Evolutionary conservation across 805 yeast genomes (phyloP).

Genomic region (Metschnikowia henanensis): DNA sequence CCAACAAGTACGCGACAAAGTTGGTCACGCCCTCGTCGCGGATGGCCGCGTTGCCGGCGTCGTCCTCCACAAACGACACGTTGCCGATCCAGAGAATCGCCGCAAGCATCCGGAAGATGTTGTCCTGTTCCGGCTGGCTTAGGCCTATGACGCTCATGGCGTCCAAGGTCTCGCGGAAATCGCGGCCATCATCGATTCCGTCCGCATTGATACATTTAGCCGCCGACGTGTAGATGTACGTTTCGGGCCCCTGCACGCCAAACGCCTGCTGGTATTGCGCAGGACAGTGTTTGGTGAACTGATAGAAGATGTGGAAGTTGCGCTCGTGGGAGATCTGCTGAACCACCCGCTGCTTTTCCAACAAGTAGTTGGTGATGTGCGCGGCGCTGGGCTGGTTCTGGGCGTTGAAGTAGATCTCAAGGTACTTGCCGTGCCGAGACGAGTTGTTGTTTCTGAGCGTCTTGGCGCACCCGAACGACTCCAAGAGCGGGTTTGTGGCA

Average conservation of each 20-base stretch:
- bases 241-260: slow-evolving; percentile 94
- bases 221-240: slow-evolving; percentile 84
- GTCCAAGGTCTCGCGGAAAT: slow-evolving; percentile 73
- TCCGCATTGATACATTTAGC: slow-evolving; percentile 85
- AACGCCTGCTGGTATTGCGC: slow-evolving; percentile 77
- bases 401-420: slow-evolving; percentile 84
- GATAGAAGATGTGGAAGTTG: slow-evolving; percentile 96
- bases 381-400: slow-evolving; percentile 87
- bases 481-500: slow-evolving; percentile 92
- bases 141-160: slow-evolving; percentile 93
- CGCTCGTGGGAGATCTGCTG: slow-evolving; percentile 90
- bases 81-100: slow-evolving; percentile 95
- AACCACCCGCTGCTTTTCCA: slow-evolving; percentile 97
- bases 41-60: slow-evolving; percentile 79
- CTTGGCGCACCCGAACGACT: slow-evolving; percentile 92
- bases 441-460: slow-evolving; percentile 87
- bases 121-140: slow-evolving; percentile 80
- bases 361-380: slow-evolving; percentile 88
- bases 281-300: slow-evolving; percentile 88
- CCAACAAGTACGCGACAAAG: slow-evolving; percentile 88
- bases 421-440: slow-evolving; percentile 89
- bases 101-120: slow-evolving; percentile 81
- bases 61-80: slow-evolving; percentile 80
- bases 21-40: slow-evolving; percentile 89
- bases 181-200: slow-evolving; percentile 80